Base-by-base conservation (phyloP, 129 eudicot species). In the Tagetes patula region DNA sequence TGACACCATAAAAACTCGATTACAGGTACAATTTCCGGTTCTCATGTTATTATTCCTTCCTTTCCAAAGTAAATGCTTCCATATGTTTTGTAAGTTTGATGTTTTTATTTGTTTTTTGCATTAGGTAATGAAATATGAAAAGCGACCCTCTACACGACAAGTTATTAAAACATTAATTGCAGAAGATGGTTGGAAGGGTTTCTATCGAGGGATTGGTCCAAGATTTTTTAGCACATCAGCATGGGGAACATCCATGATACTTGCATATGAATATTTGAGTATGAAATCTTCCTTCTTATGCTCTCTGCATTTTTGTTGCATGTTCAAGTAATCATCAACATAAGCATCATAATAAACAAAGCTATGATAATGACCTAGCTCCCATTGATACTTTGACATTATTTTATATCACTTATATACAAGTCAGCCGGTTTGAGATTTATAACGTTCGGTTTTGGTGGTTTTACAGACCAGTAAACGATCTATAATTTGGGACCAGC, bases 241-340 rank as follows among this genome's bases (percentile, higher is more conserved):
- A 10, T 94, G 99, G 99, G 99, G 99, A 80, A 94, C 99, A 37
- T 90, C 99, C 62, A 94, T 94, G 99, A 94, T 94, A 62, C 85
- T 94, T 11, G 95, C 97, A 65, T 94, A 94, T 33, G 99, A 94
- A 83, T 94, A 90, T 80, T 80, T 94, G 71, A 94, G 99, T 94
- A 94, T 1, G 84, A 36, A 83, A 39, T 52, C 80, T 70, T 55
- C 66, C n/a, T 48, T 64, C 4, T 8, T 46, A 5, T 61, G 59
- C 30, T 20, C 27, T 20, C 27, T 33, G 11, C 38, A 13, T 36
- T 27, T 53, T 53, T 42, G 10, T 30, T 49, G 53, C 11, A 20
- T 53, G 32, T 65, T 13, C 42, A 39, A 37, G 40, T 38, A 64
- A 30, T 75, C 14, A 20, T 20, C 27, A 20, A 20, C 27, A 20